phyloP scores from a whole-genome alignment of 441 rosid genomes.

The Brassica balearica region DNA sequence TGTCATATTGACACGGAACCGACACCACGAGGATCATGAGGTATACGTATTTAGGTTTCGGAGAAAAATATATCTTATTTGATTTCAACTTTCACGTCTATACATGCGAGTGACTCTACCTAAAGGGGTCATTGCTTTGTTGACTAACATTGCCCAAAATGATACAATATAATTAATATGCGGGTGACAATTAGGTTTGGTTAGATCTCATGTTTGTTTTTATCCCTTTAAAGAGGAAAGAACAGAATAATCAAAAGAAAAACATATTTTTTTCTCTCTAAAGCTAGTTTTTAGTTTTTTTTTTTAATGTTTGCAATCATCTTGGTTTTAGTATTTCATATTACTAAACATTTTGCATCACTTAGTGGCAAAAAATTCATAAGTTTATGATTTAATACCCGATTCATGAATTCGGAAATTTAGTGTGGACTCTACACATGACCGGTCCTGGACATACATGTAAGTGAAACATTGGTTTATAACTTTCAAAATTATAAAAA shows the following conservation, averaged over 20 bases:
- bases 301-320: neutral
- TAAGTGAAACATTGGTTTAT: no score
- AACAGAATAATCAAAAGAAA: no score
- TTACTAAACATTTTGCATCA: neutral
- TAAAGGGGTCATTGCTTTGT: neutral
- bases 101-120: neutral
- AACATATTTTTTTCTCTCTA: neutral
- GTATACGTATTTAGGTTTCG: neutral
- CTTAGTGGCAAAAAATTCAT: neutral
- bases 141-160: neutral
- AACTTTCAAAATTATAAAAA: no score
- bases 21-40: slow-evolving; percentile 10
- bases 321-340: neutral
- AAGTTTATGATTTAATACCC: neutral
- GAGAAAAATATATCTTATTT: neutral
- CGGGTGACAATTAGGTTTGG: slow-evolving; percentile 1
- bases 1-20: neutral
- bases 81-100: neutral
- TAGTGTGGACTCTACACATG: neutral
- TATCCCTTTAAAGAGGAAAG: neutral
- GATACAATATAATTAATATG: neutral
- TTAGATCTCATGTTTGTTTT: neutral
- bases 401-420: neutral
- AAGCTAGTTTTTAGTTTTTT: neutral
- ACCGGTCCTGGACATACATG: no score